Evolutionary conservation across 345 rosid genomes (phyloP), one percentile per base, ranked within the genome.

Genomic region (Salix dunnii): DNA sequence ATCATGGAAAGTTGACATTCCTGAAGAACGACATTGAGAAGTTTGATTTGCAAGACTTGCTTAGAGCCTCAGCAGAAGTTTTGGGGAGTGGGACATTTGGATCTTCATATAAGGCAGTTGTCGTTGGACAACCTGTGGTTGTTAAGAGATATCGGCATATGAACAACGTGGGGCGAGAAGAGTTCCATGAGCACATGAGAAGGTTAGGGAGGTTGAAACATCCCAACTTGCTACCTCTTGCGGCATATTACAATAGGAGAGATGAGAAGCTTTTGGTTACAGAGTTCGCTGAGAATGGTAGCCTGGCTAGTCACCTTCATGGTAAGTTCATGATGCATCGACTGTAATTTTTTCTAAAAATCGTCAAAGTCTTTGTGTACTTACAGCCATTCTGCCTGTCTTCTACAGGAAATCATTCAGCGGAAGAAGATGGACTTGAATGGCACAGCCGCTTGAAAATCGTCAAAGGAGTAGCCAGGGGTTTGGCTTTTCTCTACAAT

Each of bases 41-140:
- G 76, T 92, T 92, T 68, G 97, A 88, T 75, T 76, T 92, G 78
- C 94, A 89, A 71, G 95, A 91, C 75, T 78, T 92, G 85, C 81
- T 92, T 7, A 87, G 78, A 79, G 90, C 93, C 3, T 89, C 97
- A 1, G 97, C 97, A 6, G 93, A 92, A 78, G 92, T 92, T 38
- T 77, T 92, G 76, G 97, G 97, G 40, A 92, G 97, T 73, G 97
- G 95, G 64, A 89, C 90, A 42, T 92, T 90, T 67, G 95, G 97
- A 35, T 85, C 93, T 71, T 91, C 97, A 5, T 92, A 89, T 58
- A 92, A 92, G 78, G 90, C 97, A 7, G 84, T 89, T 46, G 36
- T 43, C 62, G 67, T 53, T 2, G 89, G 87, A 7, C 74, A 72
- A 48, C 73, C 83, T 1, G 25, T 88, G 64, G 97, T 92, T 48